Conservation (phyloP, 139 green algal genomes). For the Spirogloea muscicola region DNA sequence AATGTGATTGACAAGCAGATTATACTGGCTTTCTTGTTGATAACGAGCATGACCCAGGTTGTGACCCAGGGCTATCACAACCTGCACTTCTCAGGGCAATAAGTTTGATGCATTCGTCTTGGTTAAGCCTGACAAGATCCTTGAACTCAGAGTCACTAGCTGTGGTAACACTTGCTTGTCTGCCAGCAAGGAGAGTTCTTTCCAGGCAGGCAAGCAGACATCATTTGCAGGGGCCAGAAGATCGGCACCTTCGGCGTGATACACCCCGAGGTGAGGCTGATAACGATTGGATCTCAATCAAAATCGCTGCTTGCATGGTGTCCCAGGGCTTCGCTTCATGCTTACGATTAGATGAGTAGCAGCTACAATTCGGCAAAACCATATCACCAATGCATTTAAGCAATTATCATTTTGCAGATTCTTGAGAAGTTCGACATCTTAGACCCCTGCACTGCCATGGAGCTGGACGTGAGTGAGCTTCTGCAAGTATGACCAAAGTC, state of each 20-base stretch:
- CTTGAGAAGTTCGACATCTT: conserved; percentile 83
- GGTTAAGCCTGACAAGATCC: no score
- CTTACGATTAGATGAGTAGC: not conserved
- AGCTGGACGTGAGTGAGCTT: conserved; percentile 94
- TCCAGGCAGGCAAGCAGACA: conserved; percentile 62
- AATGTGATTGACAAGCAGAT: no score
- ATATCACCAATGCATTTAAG: not conserved
- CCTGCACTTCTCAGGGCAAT: no score
- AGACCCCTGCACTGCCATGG: conserved; percentile 83
- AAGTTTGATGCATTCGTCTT: no score
- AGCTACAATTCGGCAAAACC: not conserved
- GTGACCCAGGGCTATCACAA: no score
- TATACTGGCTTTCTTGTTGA: no score
- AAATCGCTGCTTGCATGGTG: not conserved
- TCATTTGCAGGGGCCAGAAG: conserved; percentile 49
- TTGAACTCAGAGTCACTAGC: no score
- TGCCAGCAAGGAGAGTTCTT: no score
- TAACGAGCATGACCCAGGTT: no score
- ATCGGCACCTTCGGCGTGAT: conserved; percentile 90
- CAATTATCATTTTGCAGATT: conserved; percentile 44
- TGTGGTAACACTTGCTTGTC: no score
- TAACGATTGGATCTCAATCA: no score
- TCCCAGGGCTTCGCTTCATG: not conserved
- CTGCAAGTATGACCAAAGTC: no score
- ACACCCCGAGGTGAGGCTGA: conserved; percentile 76